Conservation (phyloP, 345 rosid genomes). For the Citrus glauca region DNA sequence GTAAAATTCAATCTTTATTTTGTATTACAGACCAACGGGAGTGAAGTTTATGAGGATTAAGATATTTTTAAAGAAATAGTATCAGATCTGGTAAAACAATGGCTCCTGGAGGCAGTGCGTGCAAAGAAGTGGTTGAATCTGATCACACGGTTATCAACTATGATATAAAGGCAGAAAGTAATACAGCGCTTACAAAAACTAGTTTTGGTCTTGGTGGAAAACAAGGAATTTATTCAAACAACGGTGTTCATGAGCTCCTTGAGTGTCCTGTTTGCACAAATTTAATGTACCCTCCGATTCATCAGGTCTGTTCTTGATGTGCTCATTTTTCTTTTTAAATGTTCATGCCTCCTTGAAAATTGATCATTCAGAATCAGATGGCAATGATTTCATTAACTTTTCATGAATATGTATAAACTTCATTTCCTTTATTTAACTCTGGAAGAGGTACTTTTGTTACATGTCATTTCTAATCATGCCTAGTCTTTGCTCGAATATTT, state of each 20-base stretch:
- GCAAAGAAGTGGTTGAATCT: conserved; percentile 42
- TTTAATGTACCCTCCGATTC: conserved; percentile 62
- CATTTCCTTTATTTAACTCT: background rate
- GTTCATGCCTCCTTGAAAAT: background rate
- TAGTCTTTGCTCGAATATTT: no score
- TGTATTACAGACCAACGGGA: conserved; percentile 14
- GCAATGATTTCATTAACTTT: background rate
- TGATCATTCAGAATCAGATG: background rate
- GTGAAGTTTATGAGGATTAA: conserved; percentile 7
- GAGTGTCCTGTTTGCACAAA: conserved; percentile 55
- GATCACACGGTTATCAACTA: conserved; percentile 15
- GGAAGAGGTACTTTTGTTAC: background rate
- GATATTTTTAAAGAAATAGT: conserved; percentile 1
- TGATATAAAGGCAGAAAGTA: conserved; percentile 25
- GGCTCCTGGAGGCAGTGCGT: conserved; percentile 49
- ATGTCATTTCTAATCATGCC: background rate
- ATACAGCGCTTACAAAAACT: conserved; percentile 17
- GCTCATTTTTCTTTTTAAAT: background rate
- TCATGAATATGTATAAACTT: background rate
- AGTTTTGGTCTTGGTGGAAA: conserved; percentile 28
- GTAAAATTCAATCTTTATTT: background rate
- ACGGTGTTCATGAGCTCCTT: conserved; percentile 49
- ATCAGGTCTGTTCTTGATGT: conserved; percentile 46
- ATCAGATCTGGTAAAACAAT: conserved; percentile 21
- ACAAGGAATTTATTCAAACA: conserved; percentile 34